phyloP scores from a whole-genome alignment of 345 rosid species.

The Kandelia obovata region DNA sequence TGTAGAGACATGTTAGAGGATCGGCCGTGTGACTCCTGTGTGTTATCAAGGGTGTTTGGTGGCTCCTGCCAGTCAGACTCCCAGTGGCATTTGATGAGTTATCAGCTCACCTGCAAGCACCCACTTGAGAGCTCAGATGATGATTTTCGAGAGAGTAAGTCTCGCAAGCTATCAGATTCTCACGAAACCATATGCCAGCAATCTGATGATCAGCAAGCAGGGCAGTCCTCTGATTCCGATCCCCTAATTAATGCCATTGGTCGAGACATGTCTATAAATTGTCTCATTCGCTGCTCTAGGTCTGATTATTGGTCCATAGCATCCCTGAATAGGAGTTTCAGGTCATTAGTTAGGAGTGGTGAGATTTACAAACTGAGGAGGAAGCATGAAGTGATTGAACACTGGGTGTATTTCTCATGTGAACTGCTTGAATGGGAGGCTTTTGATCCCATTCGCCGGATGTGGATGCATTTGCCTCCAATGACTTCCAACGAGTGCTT shows the following conservation, averaged over 20 bases:
- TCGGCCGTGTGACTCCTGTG: slow-evolving; percentile 37
- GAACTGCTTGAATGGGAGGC: slow-evolving; percentile 87
- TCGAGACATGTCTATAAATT: slow-evolving; percentile 67
- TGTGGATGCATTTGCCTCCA: slow-evolving; percentile 83
- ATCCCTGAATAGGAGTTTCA: slow-evolving; percentile 54
- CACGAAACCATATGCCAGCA: slow-evolving; percentile 11
- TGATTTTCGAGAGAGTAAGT: slow-evolving; percentile 35
- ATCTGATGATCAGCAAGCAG: slow-evolving; percentile 28
- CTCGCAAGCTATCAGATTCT: slow-evolving; percentile 24
- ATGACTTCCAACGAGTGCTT: slow-evolving; percentile 71
- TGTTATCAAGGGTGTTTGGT: slow-evolving; percentile 57
- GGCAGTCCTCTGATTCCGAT: slow-evolving; percentile 49
- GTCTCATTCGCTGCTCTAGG: slow-evolving; percentile 71
- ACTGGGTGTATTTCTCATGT: slow-evolving; percentile 94
- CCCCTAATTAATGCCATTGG: slow-evolving; percentile 69
- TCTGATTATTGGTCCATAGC: slow-evolving; percentile 78
- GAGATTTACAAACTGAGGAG: slow-evolving; percentile 66
- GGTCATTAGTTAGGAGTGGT: slow-evolving; percentile 64
- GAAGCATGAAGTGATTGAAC: slow-evolving; percentile 53
- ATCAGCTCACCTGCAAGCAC: slow-evolving; percentile 43
- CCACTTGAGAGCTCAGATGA: slow-evolving; percentile 36
- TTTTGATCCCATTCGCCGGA: slow-evolving; percentile 59
- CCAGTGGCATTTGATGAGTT: slow-evolving; percentile 60
- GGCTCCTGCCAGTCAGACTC: slow-evolving; percentile 61
- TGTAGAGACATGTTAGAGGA: slow-evolving; percentile 69